Evolutionary conservation across 2,329 filamentous ascomycete species (phyloP), one percentile per base, ranked within the genome.

Genomic region (Xylaria sp.): DNA sequence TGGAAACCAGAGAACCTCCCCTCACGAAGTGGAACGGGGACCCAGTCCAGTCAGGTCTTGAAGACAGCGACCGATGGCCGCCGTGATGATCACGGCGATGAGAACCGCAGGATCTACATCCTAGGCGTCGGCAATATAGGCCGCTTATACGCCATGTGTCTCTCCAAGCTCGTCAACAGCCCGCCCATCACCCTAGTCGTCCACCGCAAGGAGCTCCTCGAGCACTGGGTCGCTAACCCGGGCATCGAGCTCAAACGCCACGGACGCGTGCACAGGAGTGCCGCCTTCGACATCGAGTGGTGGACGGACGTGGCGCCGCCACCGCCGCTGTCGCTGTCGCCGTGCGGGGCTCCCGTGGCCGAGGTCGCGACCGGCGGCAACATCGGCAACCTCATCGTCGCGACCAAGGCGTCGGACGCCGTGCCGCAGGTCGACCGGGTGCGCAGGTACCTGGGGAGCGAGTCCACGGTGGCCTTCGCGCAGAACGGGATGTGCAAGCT

Each of bases 401-500:
- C 92, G 2, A 92, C 91, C 37, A 98, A 97, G 80, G 88, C 94
- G 0, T 82, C 88, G 2, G 82, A 88, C 46, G 92, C 92, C 0
- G 79, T 92, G n/a, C 82, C 86, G 1, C 91, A 92, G 50, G 80
- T 85, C 5, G 84, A 85, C 61, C 78, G 83, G 20, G 80, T 97
- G 15, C 83, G 87, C 7, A 81, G 87, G 0, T 88, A 97, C 62
- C 85, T 90, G 2, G 86, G 89, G 71, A 79, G 82, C 2, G 80
- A 85, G 3, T 93, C 90, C n/a, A 92, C 92, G 0, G 88, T 98
- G n/a, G 85, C 91, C 13, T 92, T 98, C 75, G 82, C 93, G 28
- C 94, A 98, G 75, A 97, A 97, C 75, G 95, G 95, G 56, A 92
- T 98, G 89, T 94, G 92, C 39, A 85, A 83, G 72, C 78, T 88